Percentiles rank a stretch among this genome's conserved stretches.
These are phyloP conservation scores for Candida maesae DNA, from an alignment of 805 yeast genomes.

Conservation along the genomic window DNA sequence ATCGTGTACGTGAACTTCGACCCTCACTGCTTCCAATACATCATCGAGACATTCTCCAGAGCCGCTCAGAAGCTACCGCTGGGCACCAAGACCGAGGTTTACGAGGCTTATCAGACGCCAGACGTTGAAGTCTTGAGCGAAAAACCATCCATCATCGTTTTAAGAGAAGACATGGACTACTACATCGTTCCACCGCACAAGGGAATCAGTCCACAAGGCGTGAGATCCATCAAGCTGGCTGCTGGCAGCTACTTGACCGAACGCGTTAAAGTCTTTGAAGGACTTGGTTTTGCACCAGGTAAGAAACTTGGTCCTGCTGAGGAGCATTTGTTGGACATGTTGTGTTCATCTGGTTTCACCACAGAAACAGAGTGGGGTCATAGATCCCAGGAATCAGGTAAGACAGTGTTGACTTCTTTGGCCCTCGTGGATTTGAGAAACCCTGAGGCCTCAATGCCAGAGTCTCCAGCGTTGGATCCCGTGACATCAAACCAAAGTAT, in stretches of 20 bases:
- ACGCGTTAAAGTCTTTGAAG: conserved; percentile 67
- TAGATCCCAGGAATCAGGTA: conserved; percentile 81
- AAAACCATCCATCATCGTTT: conserved; percentile 86
- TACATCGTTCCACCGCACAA: conserved; percentile 79
- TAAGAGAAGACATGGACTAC: conserved; percentile 91
- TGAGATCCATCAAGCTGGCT: conserved; percentile 63
- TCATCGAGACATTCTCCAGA: conserved; percentile 62
- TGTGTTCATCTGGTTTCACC: conserved; percentile 82
- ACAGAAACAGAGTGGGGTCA: conserved; percentile 78
- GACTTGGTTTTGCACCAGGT: conserved; percentile 59
- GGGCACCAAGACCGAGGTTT: conserved; percentile 36
- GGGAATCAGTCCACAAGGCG: conserved; percentile 52
- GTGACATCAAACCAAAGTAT: conserved; percentile 35
- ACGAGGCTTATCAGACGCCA: conserved; percentile 36
- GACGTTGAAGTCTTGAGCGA: conserved; percentile 66
- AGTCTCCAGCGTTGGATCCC: conserved; percentile 30
- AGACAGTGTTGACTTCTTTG: conserved; percentile 82
- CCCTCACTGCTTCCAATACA: conserved; percentile 82
- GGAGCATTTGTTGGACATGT: conserved; percentile 90
- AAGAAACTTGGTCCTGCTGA: conserved; percentile 82
- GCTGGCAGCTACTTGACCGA: conserved; percentile 65
- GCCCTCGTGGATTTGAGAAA: conserved; percentile 60
- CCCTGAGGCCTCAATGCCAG: conserved; percentile 24
- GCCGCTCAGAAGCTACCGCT: conserved; percentile 59
- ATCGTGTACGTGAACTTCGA: conserved; percentile 81